A percentile compares a stretch with the other conserved stretches of the same genome.
These are phyloP conservation scores for Forsythia suspensa DNA, from an alignment of 257 asterid genomes.

Conservation along the genomic window DNA sequence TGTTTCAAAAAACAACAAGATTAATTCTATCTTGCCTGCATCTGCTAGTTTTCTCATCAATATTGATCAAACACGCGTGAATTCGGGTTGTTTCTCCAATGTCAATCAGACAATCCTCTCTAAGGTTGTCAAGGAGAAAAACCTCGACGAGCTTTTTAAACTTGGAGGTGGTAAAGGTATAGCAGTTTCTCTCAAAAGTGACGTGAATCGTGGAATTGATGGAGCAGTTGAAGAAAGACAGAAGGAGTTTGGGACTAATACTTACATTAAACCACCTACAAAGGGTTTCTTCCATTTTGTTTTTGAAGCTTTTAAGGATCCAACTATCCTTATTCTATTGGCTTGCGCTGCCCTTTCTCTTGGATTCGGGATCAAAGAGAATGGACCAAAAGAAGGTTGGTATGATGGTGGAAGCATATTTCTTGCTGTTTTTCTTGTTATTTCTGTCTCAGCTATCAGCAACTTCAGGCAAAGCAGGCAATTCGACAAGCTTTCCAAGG, in stretches of 20 bases:
- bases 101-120: slow-evolving; percentile 27
- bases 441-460: slow-evolving; percentile 23
- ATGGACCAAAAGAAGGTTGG: slow-evolving; percentile 29
- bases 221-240: slow-evolving; percentile 31
- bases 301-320: slow-evolving; percentile 22
- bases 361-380: slow-evolving; percentile 28
- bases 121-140: slow-evolving; percentile 38
- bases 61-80: not conserved
- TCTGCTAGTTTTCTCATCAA: not conserved
- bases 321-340: slow-evolving; percentile 21
- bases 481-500: slow-evolving; percentile 10
- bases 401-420: slow-evolving; percentile 33
- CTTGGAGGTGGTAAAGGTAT: slow-evolving; percentile 35
- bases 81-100: slow-evolving; percentile 1
- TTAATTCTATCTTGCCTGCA: not conserved
- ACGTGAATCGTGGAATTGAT: slow-evolving; percentile 25
- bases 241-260: slow-evolving; percentile 38
- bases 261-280: slow-evolving; percentile 26
- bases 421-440: slow-evolving; percentile 28
- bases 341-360: slow-evolving; percentile 28
- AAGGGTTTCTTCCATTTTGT: slow-evolving; percentile 19
- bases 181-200: slow-evolving; percentile 22
- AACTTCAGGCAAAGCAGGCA: slow-evolving; percentile 23
- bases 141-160: slow-evolving; percentile 11
- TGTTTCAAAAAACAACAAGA: not conserved